phyloP scores from a whole-genome alignment of 1,284 basidiomycete species.

The Ganoderma leucocontextum region DNA sequence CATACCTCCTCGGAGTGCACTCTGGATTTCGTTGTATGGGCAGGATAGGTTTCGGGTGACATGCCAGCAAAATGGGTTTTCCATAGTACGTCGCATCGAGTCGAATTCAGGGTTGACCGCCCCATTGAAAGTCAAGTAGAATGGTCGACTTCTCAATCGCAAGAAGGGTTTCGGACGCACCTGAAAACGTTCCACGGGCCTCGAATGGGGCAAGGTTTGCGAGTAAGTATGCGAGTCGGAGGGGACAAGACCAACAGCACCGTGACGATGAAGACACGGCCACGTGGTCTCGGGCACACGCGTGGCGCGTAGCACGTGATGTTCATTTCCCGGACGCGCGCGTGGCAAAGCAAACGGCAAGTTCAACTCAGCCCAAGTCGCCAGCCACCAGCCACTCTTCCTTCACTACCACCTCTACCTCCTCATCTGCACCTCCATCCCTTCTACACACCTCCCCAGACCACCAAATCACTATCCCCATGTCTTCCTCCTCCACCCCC shows the following conservation, averaged over 20 bases:
- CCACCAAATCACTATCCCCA: constrained; percentile 37
- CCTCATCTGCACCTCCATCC: not conserved
- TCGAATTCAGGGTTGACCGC: no score
- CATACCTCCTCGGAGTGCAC: not conserved
- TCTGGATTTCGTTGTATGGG: not conserved
- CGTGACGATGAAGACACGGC: constrained; percentile 17
- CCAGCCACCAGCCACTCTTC: constrained; percentile 17
- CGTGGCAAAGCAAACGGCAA: constrained; percentile 29
- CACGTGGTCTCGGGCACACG: constrained; percentile 29
- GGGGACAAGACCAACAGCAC: not conserved
- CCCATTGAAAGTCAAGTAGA: not conserved
- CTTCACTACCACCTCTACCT: constrained; percentile 27
- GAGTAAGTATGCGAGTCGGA: no score
- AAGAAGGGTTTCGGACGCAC: not conserved
- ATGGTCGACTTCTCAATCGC: not conserved
- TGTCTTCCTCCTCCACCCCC: constrained; percentile 69
- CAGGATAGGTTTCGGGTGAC: not conserved
- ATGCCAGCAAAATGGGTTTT: not conserved
- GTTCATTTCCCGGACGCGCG: constrained; percentile 35
- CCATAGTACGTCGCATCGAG: not conserved
- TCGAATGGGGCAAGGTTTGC: not conserved
- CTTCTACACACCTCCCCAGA: not conserved
- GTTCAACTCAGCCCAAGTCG: constrained; percentile 18
- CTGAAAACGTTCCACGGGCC: not conserved
- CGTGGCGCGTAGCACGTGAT: constrained; percentile 38